Evolutionary conservation across 1,139 yeast species (phyloP).

Genomic region (Wickerhamomyces sp.): DNA sequence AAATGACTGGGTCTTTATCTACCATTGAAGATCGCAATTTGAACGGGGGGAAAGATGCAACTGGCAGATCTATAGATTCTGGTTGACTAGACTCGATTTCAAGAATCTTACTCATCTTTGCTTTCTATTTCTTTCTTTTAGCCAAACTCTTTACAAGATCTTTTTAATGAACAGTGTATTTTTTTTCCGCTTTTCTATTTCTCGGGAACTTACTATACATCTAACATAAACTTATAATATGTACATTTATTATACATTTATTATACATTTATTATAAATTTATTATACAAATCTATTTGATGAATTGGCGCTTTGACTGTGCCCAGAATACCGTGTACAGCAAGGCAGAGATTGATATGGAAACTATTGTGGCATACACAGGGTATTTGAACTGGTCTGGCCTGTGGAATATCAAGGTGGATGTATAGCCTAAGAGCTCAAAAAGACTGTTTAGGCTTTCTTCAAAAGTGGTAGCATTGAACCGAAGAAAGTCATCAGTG

Average conservation of each 20-base stretch:
- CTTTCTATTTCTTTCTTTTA: neutral
- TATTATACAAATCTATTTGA: too few relatives aligned
- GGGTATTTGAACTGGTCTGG: conserved; percentile 30
- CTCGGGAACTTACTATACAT: too few relatives aligned
- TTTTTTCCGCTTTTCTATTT: too few relatives aligned
- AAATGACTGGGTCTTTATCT: conserved; percentile 78
- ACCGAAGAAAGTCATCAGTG: conserved; percentile 25
- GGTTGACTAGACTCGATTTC: conserved; percentile 3
- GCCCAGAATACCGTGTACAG: conserved; percentile 18
- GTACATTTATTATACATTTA: too few relatives aligned
- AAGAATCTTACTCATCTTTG: neutral
- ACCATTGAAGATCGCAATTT: conserved; percentile 65
- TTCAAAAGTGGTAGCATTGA: conserved; percentile 31
- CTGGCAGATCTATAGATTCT: conserved; percentile 38
- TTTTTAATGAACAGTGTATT: too few relatives aligned
- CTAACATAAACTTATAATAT: too few relatives aligned
- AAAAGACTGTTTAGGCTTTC: conserved; percentile 32
- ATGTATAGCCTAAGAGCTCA: conserved; percentile 26
- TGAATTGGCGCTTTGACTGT: conserved; percentile 2
- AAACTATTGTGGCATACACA: conserved; percentile 21
- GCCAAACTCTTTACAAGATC: too few relatives aligned
- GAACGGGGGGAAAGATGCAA: conserved; percentile 72
- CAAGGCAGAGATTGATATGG: conserved; percentile 22
- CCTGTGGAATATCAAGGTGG: conserved; percentile 29
- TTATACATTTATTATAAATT: too few relatives aligned